Conservation (phyloP, 371 early-diverging fungal genomes). For the Haplosporangium sp. region DNA sequence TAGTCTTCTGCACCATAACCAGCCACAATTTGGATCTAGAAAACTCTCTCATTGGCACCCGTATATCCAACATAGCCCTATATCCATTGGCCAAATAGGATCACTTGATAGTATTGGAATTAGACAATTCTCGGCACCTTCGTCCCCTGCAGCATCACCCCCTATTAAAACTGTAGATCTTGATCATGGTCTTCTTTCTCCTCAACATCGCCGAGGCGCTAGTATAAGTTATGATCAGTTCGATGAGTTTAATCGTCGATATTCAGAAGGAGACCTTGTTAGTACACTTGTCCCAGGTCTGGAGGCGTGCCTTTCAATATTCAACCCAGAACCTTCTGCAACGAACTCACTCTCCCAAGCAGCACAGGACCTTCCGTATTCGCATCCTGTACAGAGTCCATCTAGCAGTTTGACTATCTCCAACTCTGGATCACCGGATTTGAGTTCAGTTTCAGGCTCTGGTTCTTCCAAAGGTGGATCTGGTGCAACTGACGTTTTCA, state of each 20-base stretch:
- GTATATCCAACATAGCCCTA: slow-evolving; percentile 18
- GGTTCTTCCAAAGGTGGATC: slow-evolving; percentile 4
- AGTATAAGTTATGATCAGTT: slow-evolving; percentile 17
- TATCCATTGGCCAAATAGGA: background rate
- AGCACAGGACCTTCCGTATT: background rate
- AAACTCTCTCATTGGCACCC: slow-evolving; percentile 29
- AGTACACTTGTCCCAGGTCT: slow-evolving; percentile 22
- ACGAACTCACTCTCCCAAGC: background rate
- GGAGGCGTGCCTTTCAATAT: slow-evolving; percentile 13
- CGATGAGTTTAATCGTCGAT: slow-evolving; percentile 29
- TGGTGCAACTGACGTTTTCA: slow-evolving; percentile 25
- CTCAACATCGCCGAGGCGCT: slow-evolving; percentile 41
- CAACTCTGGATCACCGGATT: background rate
- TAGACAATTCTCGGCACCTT: slow-evolving; percentile 35
- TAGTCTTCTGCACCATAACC: slow-evolving; percentile 9
- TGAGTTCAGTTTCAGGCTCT: background rate
- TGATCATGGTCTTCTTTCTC: slow-evolving; percentile 10
- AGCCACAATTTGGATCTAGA: slow-evolving; percentile 8
- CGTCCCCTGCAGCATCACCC: slow-evolving; percentile 25
- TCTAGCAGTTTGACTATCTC: background rate
- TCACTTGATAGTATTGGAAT: background rate
- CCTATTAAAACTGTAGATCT: background rate
- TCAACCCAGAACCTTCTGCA: slow-evolving; percentile 5
- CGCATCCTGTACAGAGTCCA: background rate
- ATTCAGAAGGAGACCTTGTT: slow-evolving; percentile 29